A percentile compares a stretch with the other conserved stretches of the same genome.
These are phyloP conservation scores for Syncephalastrum monosporum DNA, from an alignment of 371 early-diverging fungal species.

Conservation along the genomic window DNA sequence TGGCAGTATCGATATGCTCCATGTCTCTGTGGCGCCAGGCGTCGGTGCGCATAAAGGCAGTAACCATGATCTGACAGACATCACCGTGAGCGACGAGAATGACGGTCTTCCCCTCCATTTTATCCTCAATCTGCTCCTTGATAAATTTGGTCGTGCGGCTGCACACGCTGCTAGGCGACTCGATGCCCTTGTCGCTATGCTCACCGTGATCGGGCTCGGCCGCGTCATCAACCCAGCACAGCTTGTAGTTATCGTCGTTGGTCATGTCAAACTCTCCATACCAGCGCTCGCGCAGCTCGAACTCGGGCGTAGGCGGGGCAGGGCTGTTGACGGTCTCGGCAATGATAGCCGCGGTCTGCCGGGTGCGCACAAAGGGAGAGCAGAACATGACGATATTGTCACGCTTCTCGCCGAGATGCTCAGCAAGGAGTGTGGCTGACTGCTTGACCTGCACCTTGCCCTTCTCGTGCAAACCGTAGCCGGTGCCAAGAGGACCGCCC, in stretches of 20 bases:
- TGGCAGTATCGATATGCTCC: conserved; percentile 46
- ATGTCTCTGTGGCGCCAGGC: conserved; percentile 46
- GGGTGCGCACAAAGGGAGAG: conserved; percentile 48
- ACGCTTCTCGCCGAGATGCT: conserved; percentile 25
- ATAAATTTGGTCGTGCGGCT: conserved; percentile 42
- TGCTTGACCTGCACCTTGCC: conserved; percentile 44
- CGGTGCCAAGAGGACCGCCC: conserved; percentile 43
- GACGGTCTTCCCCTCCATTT: conserved; percentile 38
- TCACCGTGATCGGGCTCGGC: conserved; percentile 42
- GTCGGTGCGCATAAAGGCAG: conserved; percentile 34
- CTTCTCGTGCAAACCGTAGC: conserved; percentile 44
- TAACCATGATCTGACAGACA: conserved; percentile 43
- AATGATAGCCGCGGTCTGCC: conserved; percentile 45
- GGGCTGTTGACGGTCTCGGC: conserved; percentile 18
- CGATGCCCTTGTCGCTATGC: conserved; percentile 28
- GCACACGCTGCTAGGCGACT: conserved; percentile 39
- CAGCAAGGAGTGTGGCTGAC: conserved; percentile 32
- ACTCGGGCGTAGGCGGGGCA: conserved; percentile 13
- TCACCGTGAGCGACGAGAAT: conserved; percentile 52
- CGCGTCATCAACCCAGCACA: conserved; percentile 40
- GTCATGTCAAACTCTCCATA: conserved; percentile 47
- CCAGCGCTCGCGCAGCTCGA: conserved; percentile 41
- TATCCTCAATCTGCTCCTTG: conserved; percentile 33
- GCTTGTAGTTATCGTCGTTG: conserved; percentile 34
- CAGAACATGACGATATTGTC: conserved; percentile 35